Base-by-base conservation (phyloP, 2,329 filamentous ascomycete species). In the Botrytis byssoidea region DNA sequence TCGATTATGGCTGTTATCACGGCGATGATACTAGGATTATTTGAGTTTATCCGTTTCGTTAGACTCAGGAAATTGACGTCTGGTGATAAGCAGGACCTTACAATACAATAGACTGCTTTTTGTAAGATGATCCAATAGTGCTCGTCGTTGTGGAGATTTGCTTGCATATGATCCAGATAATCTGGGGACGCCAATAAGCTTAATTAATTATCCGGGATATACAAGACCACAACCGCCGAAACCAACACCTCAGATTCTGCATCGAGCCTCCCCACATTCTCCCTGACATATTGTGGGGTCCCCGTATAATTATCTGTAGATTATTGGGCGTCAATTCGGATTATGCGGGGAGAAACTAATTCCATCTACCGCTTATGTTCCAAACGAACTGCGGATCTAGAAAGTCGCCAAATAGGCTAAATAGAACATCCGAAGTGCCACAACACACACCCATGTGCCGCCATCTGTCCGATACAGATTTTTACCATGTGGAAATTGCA, bases 281-380 rank as follows among this genome's bases (percentile, higher is more conserved):
- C 55, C 29, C 61, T 35, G n/a, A 9, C 48, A 68, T 60, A 70
- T 70, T 69, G 71, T 68, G 71, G 71, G 64, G 66, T 73, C 66
- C 55, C 71, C 55, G 20, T 61, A 42, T 51, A 40, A 32, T 57
- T 3, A 57, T 44, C 37, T 25, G 37, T 32, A 66, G n/a, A 35
- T 48, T 51, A 65, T 65, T 51, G 61, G 65, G 55, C 12, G 4
- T 64, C n/a, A 32, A 22, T 25, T 35, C 40, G 72, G 60, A 51
- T 60, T 60, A 51, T 74, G 75, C 74, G 77, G 77, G 74, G 72
- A 76, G 76, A 25, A 78, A 65, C 63, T 68, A 74, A 48, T 73
- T 75, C 74, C 74, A 74, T 76, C 66, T 78, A 68, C 48, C 35
- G 22, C 35, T 32, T 42, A 57, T 25, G 66, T 57, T 57, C 40